phyloP scores from a whole-genome alignment of 257 asterid genomes.

The Anisodus tanguticus region DNA sequence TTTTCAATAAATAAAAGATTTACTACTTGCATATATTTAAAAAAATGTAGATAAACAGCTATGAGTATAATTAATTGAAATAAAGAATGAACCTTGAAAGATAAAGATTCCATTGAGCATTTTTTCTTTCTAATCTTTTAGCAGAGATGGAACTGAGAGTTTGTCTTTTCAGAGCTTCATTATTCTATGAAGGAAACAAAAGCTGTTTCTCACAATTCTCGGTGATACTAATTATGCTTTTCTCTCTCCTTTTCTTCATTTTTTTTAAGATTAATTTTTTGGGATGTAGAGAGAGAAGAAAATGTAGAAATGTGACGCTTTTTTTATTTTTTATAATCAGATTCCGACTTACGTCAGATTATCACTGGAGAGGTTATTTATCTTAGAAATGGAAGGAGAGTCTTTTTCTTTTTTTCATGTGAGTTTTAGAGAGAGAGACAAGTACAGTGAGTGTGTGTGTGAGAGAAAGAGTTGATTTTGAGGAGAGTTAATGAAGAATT shows the following conservation, averaged over 20 bases:
- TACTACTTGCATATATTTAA: constrained; percentile 1
- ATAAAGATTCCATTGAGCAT: constrained; percentile 43
- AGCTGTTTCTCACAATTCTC: not conserved
- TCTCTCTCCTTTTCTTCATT: not conserved
- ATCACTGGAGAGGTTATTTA: too few relatives aligned
- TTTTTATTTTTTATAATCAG: not conserved
- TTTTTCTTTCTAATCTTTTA: not conserved
- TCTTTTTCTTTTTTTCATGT: not conserved
- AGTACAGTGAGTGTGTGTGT: not conserved
- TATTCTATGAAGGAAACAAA: constrained; percentile 26
- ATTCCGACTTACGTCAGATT: too few relatives aligned
- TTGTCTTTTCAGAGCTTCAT: constrained; percentile 49
- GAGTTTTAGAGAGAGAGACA: constrained; percentile 8
- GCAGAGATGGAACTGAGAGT: constrained; percentile 39
- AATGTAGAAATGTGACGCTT: constrained; percentile 24
- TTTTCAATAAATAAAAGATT: constrained; percentile 12
- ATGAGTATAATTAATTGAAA: constrained; percentile 22
- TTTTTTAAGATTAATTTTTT: not conserved
- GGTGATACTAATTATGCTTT: constrained; percentile 25
- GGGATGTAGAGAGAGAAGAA: not conserved
- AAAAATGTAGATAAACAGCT: constrained; percentile 40
- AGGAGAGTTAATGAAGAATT: not conserved
- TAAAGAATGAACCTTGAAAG: constrained; percentile 38
- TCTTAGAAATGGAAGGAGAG: constrained; percentile 24
- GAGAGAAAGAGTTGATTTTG: not conserved